phyloP scores from a whole-genome alignment of 345 rosid species.

The Orychophragmus violaceus region DNA sequence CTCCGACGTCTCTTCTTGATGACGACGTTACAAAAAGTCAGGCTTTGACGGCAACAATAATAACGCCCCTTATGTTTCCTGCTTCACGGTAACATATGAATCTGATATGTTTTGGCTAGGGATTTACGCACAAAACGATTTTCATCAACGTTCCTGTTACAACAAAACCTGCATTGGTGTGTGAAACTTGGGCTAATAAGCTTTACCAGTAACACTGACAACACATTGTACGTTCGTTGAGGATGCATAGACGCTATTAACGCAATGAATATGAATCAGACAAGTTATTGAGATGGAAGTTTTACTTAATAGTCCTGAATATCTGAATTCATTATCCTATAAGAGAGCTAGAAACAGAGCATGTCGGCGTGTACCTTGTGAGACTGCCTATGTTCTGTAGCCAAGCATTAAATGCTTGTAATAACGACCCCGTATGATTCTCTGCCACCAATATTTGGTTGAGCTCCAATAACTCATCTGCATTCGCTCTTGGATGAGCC shows the following conservation, averaged over 20 bases:
- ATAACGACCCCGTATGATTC: slow-evolving; percentile 71
- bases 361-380: slow-evolving; percentile 15
- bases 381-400: slow-evolving; percentile 29
- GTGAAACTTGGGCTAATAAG: background rate
- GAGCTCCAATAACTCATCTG: slow-evolving; percentile 45
- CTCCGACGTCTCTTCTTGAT: slow-evolving; percentile 10
- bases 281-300: no score
- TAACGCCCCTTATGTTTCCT: background rate
- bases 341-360: slow-evolving; percentile 13
- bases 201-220: background rate
- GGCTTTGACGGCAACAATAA: background rate
- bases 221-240: background rate
- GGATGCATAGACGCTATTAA: background rate
- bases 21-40: slow-evolving; percentile 6
- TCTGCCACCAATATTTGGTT: slow-evolving; percentile 63
- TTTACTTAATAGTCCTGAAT: background rate
- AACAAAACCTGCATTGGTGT: slow-evolving; percentile 11
- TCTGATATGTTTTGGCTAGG: background rate
- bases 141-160: slow-evolving; percentile 9
- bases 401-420: slow-evolving; percentile 87
- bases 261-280: background rate
- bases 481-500: slow-evolving; percentile 81
- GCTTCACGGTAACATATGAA: background rate
- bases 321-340: background rate
- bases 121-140: background rate